These are phyloP conservation scores for Athelia sp. DNA, from an alignment of 1,284 basidiomycete genomes.

Conservation along the genomic window DNA sequence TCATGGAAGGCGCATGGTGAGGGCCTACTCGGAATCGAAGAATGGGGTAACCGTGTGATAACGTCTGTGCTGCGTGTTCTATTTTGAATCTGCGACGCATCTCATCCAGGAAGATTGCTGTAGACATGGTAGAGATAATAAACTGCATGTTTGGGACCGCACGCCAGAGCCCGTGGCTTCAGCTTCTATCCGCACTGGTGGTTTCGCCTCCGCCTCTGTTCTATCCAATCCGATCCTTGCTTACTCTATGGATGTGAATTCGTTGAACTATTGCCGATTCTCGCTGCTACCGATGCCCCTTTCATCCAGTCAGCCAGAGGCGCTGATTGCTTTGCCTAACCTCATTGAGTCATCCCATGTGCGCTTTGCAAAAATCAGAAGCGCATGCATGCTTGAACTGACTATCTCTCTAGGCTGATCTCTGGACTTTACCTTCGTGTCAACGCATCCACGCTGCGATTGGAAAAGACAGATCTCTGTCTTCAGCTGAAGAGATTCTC, in stretches of 20 bases:
- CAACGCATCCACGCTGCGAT: constrained; percentile 77
- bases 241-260: constrained; percentile 79
- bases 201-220: constrained; percentile 48
- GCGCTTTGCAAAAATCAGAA: constrained; percentile 18
- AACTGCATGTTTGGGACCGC: constrained; percentile 65
- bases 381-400: not conserved
- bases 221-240: constrained; percentile 45
- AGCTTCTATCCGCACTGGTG: constrained; percentile 36
- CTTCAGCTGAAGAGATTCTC: constrained; percentile 15
- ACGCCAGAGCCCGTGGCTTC: constrained; percentile 37
- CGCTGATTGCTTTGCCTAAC: constrained; percentile 78
- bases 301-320: constrained; percentile 21
- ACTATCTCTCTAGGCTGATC: constrained; percentile 58
- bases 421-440: constrained; percentile 66
- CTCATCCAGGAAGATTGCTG: constrained; percentile 1
- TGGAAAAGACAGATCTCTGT: constrained; percentile 42
- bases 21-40: constrained; percentile 70
- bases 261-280: constrained; percentile 88
- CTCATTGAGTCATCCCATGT: constrained; percentile 83
- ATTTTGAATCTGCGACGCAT: not conserved
- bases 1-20: constrained; percentile 79
- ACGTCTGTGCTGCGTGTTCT: constrained; percentile 46
- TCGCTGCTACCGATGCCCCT: constrained; percentile 26
- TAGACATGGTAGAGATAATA: constrained; percentile 86
- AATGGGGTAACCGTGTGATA: constrained; percentile 60